Evolutionary conservation across 2,329 filamentous ascomycete species (phyloP).

Genomic region (Curvularia verruculosa): DNA sequence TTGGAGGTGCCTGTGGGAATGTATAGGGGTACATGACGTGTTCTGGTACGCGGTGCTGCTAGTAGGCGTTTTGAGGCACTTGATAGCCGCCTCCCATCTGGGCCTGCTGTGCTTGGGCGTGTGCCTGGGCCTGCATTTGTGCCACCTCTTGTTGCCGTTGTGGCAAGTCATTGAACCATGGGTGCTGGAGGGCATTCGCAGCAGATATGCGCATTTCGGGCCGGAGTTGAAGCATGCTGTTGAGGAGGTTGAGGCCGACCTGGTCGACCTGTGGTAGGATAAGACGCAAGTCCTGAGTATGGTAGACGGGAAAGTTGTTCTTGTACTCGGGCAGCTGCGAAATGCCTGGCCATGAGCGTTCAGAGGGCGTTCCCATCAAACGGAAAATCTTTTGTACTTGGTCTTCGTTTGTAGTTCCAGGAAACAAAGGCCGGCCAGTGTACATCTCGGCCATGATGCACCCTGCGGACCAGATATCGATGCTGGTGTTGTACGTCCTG

Average conservation of each 20-base stretch:
- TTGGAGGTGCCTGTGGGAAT: background rate
- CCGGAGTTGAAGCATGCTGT: conserved; percentile 88
- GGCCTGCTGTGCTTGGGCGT: conserved; percentile 46
- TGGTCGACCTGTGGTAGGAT: conserved; percentile 92
- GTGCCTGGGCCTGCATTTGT: conserved; percentile 40
- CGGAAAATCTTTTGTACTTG: conserved; percentile 97
- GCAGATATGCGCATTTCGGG: conserved; percentile 92
- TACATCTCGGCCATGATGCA: conserved; percentile 99
- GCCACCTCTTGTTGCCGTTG: conserved; percentile 54
- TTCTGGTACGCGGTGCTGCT: conserved; percentile 15
- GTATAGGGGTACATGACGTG: background rate
- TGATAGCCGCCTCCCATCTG: conserved; percentile 49
- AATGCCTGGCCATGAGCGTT: conserved; percentile 94
- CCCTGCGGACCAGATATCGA: conserved; percentile 98
- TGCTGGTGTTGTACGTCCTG: conserved; percentile 98
- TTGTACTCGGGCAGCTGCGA: conserved; percentile 98
- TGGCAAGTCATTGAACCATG: conserved; percentile 84
- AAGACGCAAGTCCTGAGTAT: conserved; percentile 84
- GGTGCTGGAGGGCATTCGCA: conserved; percentile 82
- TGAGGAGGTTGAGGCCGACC: conserved; percentile 83
- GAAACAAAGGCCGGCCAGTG: conserved; percentile 92
- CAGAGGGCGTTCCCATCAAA: conserved; percentile 96
- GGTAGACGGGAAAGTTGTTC: conserved; percentile 90
- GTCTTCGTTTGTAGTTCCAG: conserved; percentile 97
- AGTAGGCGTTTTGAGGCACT: conserved; percentile 49